Percentiles rank a stretch among this genome's conserved stretches.
Evolutionary conservation across 345 rosid genomes (phyloP).

Genomic region (Gossypium bickii): DNA sequence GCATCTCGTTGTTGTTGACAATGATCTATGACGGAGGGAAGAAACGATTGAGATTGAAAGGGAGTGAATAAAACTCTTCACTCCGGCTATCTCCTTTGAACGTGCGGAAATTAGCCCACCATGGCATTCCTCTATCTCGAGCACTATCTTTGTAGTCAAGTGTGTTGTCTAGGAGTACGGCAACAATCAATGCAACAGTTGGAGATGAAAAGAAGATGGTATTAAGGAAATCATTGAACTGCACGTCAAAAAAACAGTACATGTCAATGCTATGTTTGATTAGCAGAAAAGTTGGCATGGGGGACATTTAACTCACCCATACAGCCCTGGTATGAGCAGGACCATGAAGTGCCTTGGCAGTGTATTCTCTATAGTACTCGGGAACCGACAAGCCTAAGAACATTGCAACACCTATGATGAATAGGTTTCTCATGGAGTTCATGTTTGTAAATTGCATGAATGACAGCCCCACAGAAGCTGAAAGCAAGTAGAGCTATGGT

Average conservation of each 20-base stretch:
- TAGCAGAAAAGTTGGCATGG: not conserved
- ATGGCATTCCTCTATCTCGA: slow-evolving; percentile 86
- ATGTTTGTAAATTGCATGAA: slow-evolving; percentile 96
- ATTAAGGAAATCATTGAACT: slow-evolving; percentile 96
- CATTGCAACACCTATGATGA: slow-evolving; percentile 76
- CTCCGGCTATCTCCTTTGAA: slow-evolving; percentile 86
- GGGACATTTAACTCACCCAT: slow-evolving; percentile 50
- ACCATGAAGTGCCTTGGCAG: slow-evolving; percentile 74
- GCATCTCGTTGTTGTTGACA: slow-evolving; percentile 3
- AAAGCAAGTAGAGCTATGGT: slow-evolving; percentile 7
- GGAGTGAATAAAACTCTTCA: slow-evolving; percentile 94
- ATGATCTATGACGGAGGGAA: slow-evolving; percentile 78
- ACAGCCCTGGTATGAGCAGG: slow-evolving; percentile 85
- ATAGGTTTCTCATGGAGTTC: slow-evolving; percentile 97
- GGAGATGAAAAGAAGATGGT: slow-evolving; percentile 91
- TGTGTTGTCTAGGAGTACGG: slow-evolving; percentile 87
- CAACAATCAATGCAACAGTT: slow-evolving; percentile 70
- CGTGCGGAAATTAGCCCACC: slow-evolving; percentile 92
- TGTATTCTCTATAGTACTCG: slow-evolving; percentile 80
- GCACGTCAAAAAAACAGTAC: slow-evolving; percentile 15
- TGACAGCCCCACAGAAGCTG: slow-evolving; percentile 93
- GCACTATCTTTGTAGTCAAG: slow-evolving; percentile 85
- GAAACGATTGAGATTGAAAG: slow-evolving; percentile 91
- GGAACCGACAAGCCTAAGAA: slow-evolving; percentile 89
- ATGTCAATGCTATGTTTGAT: not conserved